Base-by-base conservation (phyloP, 2,329 filamentous ascomycete species). In the Aspergillus melleus region DNA sequence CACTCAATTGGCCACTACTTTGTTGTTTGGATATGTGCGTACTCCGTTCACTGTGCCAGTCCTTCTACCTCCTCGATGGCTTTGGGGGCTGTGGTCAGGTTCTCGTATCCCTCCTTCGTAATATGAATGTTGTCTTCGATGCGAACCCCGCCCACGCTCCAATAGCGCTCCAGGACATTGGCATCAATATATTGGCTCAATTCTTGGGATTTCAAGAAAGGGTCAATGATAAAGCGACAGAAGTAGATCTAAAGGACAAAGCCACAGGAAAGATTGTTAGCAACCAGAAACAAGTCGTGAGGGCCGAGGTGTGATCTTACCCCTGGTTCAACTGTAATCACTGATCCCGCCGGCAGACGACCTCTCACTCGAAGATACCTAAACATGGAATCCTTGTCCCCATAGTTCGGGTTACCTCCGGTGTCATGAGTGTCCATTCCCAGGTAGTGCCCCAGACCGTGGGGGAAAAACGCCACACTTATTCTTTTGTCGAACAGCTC, bases 311-410 rank as follows among this genome's bases (percentile, higher is more conserved):
- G 36, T 3, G 46, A 36, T 56, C 86, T 77, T 81, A 91, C 86
- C 52, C 95, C 95, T 12, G 95, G 95, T 80, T 99, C 95, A 44
- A 98, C 94, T 0, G 95, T 99, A 55, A 99, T 88, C 24, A 99
- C 91, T 53, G 89, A 89, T 8, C 90, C 89, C 0, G 87, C 88
- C 0, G 92, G 91, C 52, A 97, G 76, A 22, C 78, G 83, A 12
- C 90, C 89, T 55, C 95, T 82, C 44, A 96, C 88, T 49, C 95
- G 84, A 61, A 99, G 80, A 72, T 97, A 98, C 55, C 87, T 84
- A 78, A 97, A 98, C 83, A 97, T 86, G 39, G 85, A 81, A 73
- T 99, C 93, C 61, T 84, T 80, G 72, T 99, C 95, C 9, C 81
- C 81, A 68, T 90, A 91, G 75, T 93, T 89, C 39, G 90, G 82